These are phyloP conservation scores for Aethionema arabicum DNA, from an alignment of 345 rosid species.

Conservation along the genomic window DNA sequence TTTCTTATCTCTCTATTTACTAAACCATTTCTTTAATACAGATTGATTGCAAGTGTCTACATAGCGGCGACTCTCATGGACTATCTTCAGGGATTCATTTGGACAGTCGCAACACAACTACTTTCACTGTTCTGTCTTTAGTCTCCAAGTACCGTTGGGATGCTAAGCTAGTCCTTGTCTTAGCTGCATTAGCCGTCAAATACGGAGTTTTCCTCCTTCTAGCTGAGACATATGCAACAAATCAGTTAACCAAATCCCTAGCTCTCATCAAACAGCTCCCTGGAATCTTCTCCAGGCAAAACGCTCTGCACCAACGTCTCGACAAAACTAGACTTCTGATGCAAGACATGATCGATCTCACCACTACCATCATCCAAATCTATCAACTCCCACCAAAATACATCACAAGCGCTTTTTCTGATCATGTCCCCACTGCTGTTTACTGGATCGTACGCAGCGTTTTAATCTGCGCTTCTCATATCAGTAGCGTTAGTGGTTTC, in stretches of 20 bases:
- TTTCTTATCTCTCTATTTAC: not conserved
- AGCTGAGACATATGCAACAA: slow-evolving; percentile 59
- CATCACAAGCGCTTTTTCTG: slow-evolving; percentile 44
- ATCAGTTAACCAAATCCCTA: slow-evolving; percentile 76
- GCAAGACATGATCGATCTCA: slow-evolving; percentile 60
- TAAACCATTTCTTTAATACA: slow-evolving; percentile 28
- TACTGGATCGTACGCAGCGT: slow-evolving; percentile 79
- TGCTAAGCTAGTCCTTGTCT: slow-evolving; percentile 65
- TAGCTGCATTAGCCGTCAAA: slow-evolving; percentile 79
- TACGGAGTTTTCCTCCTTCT: slow-evolving; percentile 85
- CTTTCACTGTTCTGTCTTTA: slow-evolving; percentile 53
- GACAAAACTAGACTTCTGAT: slow-evolving; percentile 52
- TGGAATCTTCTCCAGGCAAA: slow-evolving; percentile 49
- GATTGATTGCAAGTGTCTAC: slow-evolving; percentile 64
- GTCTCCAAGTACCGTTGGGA: slow-evolving; percentile 69
- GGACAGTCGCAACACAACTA: slow-evolving; percentile 40
- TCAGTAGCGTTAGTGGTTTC: slow-evolving; percentile 52
- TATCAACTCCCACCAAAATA: slow-evolving; percentile 63
- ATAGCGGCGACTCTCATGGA: slow-evolving; percentile 58
- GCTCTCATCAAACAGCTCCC: slow-evolving; percentile 79
- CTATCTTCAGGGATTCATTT: slow-evolving; percentile 33
- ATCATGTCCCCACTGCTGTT: slow-evolving; percentile 66
- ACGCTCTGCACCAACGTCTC: slow-evolving; percentile 49
- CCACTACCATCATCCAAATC: slow-evolving; percentile 54
- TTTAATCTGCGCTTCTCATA: slow-evolving; percentile 62